These are phyloP conservation scores for Phyllosticta paracitricarpa DNA, from an alignment of 2,329 filamentous ascomycete species.

Conservation along the genomic window DNA sequence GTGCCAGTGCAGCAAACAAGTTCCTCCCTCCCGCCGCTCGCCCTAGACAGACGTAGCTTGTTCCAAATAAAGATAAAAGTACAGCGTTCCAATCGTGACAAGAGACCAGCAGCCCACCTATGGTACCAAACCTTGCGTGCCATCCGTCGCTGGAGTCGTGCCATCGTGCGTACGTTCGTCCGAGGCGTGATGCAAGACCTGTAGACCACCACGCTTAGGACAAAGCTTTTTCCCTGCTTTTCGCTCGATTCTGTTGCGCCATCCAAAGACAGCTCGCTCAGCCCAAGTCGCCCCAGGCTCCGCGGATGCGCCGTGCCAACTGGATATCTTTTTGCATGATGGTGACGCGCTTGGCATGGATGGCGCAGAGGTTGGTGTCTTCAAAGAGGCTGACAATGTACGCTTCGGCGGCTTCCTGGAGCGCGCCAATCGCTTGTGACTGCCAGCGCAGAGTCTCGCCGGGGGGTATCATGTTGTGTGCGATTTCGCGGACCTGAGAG, in stretches of 20 bases:
- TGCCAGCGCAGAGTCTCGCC: slow-evolving; percentile 78
- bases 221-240: background rate
- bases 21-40: background rate
- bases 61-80: background rate
- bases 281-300: slow-evolving; percentile 44
- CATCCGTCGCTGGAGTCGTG: background rate
- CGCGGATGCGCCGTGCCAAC: slow-evolving; percentile 87
- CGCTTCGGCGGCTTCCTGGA: slow-evolving; percentile 97
- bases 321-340: slow-evolving; percentile 98
- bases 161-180: background rate
- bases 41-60: background rate
- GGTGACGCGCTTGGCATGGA: slow-evolving; percentile 98
- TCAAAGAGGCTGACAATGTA: slow-evolving; percentile 98
- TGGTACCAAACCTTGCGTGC: background rate
- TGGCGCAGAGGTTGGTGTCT: slow-evolving; percentile 96
- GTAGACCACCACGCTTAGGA: background rate
- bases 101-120: background rate
- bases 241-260: background rate
- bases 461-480: slow-evolving; percentile 82
- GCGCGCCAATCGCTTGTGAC: slow-evolving; percentile 90
- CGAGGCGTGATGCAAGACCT: background rate
- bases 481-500: slow-evolving; percentile 59
- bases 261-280: background rate
- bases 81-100: background rate
- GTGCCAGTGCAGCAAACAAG: background rate